Evolutionary conservation across 768 basidiomycete species (phyloP).

Genomic region (Grammothele lineata): DNA sequence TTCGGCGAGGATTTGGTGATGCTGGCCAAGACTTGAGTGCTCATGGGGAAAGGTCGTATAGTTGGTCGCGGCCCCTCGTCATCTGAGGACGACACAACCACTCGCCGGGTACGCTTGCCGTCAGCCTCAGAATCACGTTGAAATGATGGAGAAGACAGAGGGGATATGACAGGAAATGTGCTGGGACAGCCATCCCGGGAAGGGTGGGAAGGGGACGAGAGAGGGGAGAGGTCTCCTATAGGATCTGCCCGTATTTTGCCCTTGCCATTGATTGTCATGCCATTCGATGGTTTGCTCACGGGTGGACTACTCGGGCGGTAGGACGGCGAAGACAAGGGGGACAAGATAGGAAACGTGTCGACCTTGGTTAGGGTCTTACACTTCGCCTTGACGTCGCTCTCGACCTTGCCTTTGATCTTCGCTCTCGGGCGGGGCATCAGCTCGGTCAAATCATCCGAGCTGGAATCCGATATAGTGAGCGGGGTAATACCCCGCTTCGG

Average conservation of each 20-base stretch:
- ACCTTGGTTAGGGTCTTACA: neutral
- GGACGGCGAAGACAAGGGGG: no score
- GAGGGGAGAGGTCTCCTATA: neutral
- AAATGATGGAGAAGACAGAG: neutral
- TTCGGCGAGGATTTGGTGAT: constrained; percentile 15
- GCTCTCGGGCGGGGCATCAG: no score
- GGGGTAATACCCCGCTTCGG: no score
- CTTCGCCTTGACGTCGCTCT: neutral
- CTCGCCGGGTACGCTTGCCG: no score
- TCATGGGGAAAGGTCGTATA: constrained; percentile 53
- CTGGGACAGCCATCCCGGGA: neutral
- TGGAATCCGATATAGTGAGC: neutral
- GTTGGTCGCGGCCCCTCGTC: constrained; percentile 8
- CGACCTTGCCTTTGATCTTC: no score
- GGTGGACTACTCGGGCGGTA: no score
- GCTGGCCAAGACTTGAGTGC: constrained; percentile 34
- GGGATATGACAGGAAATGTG: neutral
- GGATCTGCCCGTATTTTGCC: neutral
- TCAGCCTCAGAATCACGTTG: no score
- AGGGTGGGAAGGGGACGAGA: neutral
- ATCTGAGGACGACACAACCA: constrained; percentile 7
- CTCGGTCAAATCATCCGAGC: no score
- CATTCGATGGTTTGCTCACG: no score
- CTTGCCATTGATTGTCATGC: neutral
- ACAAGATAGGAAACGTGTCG: no score